phyloP scores from a whole-genome alignment of 2,329 filamentous ascomycete genomes.

The Trichoderma gracile region DNA sequence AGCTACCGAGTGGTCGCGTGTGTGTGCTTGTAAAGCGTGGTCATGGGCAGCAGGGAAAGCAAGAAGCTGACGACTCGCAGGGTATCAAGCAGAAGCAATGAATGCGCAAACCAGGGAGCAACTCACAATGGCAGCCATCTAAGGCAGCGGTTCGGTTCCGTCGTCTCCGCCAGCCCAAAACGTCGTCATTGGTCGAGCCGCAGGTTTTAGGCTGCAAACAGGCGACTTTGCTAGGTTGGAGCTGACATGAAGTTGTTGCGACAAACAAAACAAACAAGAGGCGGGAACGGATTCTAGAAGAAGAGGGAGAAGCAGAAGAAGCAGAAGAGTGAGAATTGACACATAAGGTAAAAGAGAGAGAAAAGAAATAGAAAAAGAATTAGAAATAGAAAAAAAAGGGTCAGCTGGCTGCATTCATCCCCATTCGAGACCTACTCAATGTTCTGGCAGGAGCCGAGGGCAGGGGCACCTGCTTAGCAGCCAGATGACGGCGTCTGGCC shows the following conservation, averaged over 20 bases:
- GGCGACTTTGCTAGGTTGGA: not conserved
- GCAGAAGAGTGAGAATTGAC: not conserved
- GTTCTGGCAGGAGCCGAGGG: constrained; percentile 13
- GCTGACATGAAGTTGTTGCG: not conserved
- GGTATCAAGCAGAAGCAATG: not conserved
- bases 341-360: not conserved
- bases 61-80: not conserved
- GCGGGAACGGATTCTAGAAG: too few species aligned
- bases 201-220: not conserved
- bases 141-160: constrained; percentile 33
- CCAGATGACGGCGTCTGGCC: constrained; percentile 12
- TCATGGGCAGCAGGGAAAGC: not conserved
- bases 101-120: not conserved
- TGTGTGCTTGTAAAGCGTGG: too few species aligned
- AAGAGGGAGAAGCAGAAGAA: not conserved
- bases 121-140: constrained; percentile 42
- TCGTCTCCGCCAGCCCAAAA: constrained; percentile 32
- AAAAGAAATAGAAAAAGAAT: too few species aligned
- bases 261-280: too few species aligned
- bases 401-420: constrained; percentile 19
- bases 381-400: constrained; percentile 11
- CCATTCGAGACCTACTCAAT: too few species aligned
- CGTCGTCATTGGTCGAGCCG: constrained; percentile 37
- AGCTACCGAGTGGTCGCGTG: not conserved
- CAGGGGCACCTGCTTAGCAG: constrained; percentile 10